These are phyloP conservation scores for Solanum hybrid DNA, from an alignment of 305 asterid genomes.

Conservation along the genomic window DNA sequence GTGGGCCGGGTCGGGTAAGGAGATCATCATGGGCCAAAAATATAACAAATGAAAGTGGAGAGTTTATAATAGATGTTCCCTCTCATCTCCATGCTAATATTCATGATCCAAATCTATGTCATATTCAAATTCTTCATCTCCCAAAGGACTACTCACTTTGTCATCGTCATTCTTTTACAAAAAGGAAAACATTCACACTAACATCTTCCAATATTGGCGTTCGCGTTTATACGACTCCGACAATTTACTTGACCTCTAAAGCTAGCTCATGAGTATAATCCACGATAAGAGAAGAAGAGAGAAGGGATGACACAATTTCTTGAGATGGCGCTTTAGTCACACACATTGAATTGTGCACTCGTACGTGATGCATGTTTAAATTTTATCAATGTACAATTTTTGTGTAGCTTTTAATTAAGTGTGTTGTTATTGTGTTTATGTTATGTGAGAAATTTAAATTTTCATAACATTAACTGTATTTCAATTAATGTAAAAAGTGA, in stretches of 20 bases:
- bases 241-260: not conserved
- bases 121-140: constrained; percentile 31
- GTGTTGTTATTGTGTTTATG: not conserved
- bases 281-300: not conserved
- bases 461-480: not conserved
- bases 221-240: constrained; percentile 39
- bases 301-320: not conserved
- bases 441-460: not conserved
- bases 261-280: not conserved
- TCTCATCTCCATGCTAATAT: constrained; percentile 71
- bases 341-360: not conserved
- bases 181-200: constrained; percentile 25
- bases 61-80: constrained; percentile 61
- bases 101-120: constrained; percentile 46
- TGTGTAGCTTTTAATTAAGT: not conserved
- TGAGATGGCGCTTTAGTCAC: not conserved
- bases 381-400: not conserved
- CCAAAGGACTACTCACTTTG: constrained; percentile 38
- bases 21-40: constrained; percentile 35
- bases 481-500: not conserved
- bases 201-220: constrained; percentile 36
- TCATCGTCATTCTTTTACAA: constrained; percentile 14
- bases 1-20: constrained; percentile 12
- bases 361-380: not conserved
- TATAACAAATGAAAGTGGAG: constrained; percentile 53